Base-by-base conservation (phyloP, 1,139 yeast genomes). In the Pichia sp. region DNA sequence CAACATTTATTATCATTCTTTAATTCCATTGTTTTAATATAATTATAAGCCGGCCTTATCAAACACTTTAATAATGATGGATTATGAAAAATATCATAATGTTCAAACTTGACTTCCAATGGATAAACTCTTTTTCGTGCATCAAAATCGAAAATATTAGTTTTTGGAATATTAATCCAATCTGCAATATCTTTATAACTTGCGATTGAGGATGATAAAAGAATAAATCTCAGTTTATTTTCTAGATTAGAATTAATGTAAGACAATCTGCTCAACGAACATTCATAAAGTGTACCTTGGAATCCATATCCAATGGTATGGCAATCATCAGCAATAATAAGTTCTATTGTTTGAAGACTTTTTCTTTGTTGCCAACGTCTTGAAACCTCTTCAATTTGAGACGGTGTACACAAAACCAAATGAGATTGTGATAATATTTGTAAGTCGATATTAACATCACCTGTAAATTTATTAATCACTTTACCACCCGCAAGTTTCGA, bases 311-410 rank as follows among this genome's bases (percentile, higher is more conserved):
- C 89, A 29, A 90, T 61, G 42, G 66, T 59, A 55, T 92, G 96
- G n/a, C 77, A 65, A 57, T 87, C 92, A 61, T 87, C 96, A 42
- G 79, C 78, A 42, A 92, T 74, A 3, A 87, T 59, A 34, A 87
- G 61, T 43, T 79, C 87, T 30, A 92, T 75, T 0, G 76, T 63
- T 49, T 83, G 89, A 4, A 90, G 68, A 40, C 80, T 80, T 55
- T 77, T 80, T 48, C 89, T 68, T 52, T 79, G 83, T 54, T 81
- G 80, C 97, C 97, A 92, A 42, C 90, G 72, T 52, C 92, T 76
- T 0, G 95, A 77, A 1, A 89, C 57, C 3, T 67, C 54, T 51
- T 86, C 90, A 68, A 87, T 84, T 50, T 86, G 90, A 23, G 66
- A 71, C 0, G 97, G 95, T 0, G 97, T 87, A 4, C 87, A 78